These are phyloP conservation scores for Hygrophila difformis DNA, from an alignment of 257 asterid species.

Conservation along the genomic window DNA sequence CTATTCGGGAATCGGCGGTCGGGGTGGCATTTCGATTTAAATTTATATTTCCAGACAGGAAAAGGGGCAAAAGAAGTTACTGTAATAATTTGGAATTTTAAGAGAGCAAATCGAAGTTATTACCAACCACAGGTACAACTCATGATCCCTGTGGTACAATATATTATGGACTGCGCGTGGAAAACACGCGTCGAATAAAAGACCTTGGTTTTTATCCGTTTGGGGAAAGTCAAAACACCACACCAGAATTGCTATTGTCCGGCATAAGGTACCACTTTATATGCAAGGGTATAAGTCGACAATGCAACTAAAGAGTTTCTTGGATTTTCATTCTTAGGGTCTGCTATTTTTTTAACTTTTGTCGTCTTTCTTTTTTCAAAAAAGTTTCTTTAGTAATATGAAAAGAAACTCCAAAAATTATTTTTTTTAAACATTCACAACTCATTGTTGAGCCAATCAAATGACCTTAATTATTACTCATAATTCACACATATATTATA, in stretches of 20 bases:
- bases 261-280: conserved; percentile 15
- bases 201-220: neutral
- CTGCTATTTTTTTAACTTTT: too few species aligned
- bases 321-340: neutral
- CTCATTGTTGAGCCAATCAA: too few species aligned
- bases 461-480: too few species aligned
- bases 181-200: neutral
- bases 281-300: conserved; percentile 14
- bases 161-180: neutral
- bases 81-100: too few species aligned
- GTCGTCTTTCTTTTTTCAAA: too few species aligned
- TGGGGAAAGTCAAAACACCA: conserved; percentile 17
- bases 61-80: too few species aligned
- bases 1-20: too few species aligned
- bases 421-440: too few species aligned
- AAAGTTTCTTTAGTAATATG: too few species aligned
- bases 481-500: too few species aligned
- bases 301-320: conserved; percentile 12
- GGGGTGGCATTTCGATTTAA: conserved; percentile 16
- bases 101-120: neutral
- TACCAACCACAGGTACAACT: conserved; percentile 18
- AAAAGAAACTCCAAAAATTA: too few species aligned
- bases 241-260: conserved; percentile 16
- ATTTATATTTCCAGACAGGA: conserved; percentile 6
- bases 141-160: neutral